A percentile compares a stretch with the other conserved stretches of the same genome.
Evolutionary conservation across 1,284 basidiomycete genomes (phyloP).

Genomic region (Puccinia brachypodii): DNA sequence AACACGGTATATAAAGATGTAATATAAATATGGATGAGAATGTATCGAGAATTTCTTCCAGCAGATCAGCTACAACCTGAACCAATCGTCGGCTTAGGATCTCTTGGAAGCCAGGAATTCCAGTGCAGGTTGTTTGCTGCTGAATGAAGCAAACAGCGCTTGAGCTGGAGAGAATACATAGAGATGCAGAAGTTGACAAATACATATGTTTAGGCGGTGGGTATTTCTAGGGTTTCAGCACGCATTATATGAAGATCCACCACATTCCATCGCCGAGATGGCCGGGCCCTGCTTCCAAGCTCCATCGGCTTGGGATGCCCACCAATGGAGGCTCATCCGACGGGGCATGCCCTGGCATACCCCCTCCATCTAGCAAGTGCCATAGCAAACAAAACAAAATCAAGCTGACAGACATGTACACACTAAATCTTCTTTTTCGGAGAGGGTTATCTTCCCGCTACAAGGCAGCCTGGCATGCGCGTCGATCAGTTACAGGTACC

Average conservation of each 20-base stretch:
- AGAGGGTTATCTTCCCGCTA: no score
- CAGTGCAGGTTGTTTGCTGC: no score
- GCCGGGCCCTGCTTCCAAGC: neutral
- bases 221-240: slow-evolving; percentile 14
- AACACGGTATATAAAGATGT: no score
- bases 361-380: neutral
- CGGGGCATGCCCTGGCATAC: neutral
- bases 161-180: neutral
- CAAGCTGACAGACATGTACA: neutral
- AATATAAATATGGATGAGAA: no score
- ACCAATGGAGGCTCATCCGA: neutral
- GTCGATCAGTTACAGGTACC: no score
- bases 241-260: neutral
- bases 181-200: neutral
- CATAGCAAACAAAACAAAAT: neutral
- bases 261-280: slow-evolving; percentile 4
- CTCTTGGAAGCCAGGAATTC: neutral
- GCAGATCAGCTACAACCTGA: neutral
- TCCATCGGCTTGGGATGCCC: neutral
- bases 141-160: slow-evolving; percentile 2
- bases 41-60: neutral
- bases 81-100: neutral
- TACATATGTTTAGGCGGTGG: neutral
- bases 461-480: no score
- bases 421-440: no score